Base-by-base conservation (phyloP, 1,139 yeast genomes). In the Scheffersomyces lignicola region DNA sequence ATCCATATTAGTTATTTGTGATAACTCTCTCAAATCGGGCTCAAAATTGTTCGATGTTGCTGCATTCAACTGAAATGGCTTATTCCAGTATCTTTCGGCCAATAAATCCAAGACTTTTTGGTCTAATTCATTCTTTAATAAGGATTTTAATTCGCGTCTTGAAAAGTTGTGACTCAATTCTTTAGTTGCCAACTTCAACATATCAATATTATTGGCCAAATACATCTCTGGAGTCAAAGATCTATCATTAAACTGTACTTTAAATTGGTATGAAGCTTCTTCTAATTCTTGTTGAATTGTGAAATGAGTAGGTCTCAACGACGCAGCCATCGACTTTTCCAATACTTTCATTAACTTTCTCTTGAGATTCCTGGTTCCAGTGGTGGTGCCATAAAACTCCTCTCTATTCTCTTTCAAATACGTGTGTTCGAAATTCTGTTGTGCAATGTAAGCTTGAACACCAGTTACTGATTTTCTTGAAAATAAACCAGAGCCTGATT, bases 211-310 rank as follows among this genome's bases (percentile, higher is more conserved):
- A 49, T 87, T 92, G 12, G 97, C 96, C 48, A 94, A 72, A 55
- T 92, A 92, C 44, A 95, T 87, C 50, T 89, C 94, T 9, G 97
- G 95, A 0, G 98, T 92, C 46, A 94, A 69, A 25, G 84, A 85
- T 39, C 97, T 78, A 58, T 94, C 99, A 56, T 94, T 92, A 58
- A 89, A 94, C 58, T 92, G 97, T 16, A 94, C 98, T 58, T 94
- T 94, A 65, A 88, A 92, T 55, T 84, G 83, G 56, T 94, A 94
- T 1, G 95, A 70, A 0, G 97, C 80, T 51, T 94, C 98, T 57
- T 94, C 99, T 35, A 89, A 73, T 58, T 92, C 98, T 52, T 81
- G 92, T 44, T 86, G 88, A 35, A 94, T 90, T 6, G 90, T 76
- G 36, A 78, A 72, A 37, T 89, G 88, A 5, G 97, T 89, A 13